These are phyloP conservation scores for Amauroascus niger DNA, from an alignment of 2,329 filamentous ascomycete species.

Conservation along the genomic window DNA sequence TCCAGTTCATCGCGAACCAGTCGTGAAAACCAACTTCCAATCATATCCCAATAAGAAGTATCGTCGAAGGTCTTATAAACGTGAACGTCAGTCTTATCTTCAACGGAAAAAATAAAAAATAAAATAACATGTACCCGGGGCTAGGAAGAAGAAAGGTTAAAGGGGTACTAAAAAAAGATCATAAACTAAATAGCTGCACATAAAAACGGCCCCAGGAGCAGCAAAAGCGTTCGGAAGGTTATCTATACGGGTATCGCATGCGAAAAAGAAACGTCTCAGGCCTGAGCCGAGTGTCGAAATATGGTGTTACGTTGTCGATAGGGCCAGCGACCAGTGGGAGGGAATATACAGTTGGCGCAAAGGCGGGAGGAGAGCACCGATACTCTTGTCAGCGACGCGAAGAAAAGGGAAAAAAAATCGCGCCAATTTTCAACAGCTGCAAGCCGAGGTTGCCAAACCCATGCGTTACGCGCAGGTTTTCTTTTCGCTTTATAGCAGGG, in stretches of 20 bases:
- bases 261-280: constrained; percentile 6
- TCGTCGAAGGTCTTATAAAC: constrained; percentile 12
- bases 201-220: constrained; percentile 1
- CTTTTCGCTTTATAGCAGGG: constrained; percentile 24
- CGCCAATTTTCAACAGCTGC: not conserved
- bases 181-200: constrained; percentile 9
- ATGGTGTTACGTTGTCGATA: not conserved
- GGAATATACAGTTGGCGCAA: constrained; percentile 4
- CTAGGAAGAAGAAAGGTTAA: not conserved
- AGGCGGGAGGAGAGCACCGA: not conserved
- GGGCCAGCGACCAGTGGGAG: not conserved
- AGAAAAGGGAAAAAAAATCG: too few species aligned
- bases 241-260: constrained; percentile 10
- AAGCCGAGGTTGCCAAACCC: not conserved
- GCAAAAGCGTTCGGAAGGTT: not conserved
- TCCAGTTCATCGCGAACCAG: constrained; percentile 4
- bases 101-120: not conserved
- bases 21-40: not conserved
- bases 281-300: constrained; percentile 1
- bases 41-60: not conserved
- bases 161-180: constrained; percentile 1
- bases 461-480: not conserved
- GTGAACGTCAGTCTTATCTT: constrained; percentile 9
- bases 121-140: not conserved
- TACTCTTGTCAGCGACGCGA: not conserved